These are phyloP conservation scores for Durio zibethinus DNA, from an alignment of 345 rosid genomes.

Conservation along the genomic window DNA sequence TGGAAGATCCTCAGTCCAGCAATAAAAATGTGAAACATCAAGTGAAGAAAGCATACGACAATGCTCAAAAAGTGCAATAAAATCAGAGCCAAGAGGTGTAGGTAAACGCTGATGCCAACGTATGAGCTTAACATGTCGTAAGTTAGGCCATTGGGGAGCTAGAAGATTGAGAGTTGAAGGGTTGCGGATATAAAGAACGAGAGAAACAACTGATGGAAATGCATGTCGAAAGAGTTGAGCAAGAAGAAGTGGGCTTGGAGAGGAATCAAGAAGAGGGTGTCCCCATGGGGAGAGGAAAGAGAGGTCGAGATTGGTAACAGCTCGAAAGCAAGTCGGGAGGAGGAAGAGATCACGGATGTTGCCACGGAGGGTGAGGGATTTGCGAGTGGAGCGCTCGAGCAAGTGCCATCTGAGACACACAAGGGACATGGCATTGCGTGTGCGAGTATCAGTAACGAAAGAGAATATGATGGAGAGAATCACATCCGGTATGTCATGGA, in stretches of 20 bases:
- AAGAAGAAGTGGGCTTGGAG: conserved; percentile 24
- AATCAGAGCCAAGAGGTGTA: conserved; percentile 24
- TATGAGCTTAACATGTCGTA: conserved; percentile 27
- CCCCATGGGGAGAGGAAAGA: conserved; percentile 91
- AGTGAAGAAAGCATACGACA: conserved; percentile 20
- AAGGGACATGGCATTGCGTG: conserved; percentile 71
- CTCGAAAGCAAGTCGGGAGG: conserved; percentile 59
- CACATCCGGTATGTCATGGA: conserved; percentile 69
- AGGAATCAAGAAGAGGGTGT: conserved; percentile 40
- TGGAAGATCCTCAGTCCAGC: conserved; percentile 46
- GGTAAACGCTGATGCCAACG: conserved; percentile 42
- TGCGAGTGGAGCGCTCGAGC: conserved; percentile 74
- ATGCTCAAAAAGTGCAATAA: conserved; percentile 30
- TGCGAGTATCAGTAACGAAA: conserved; percentile 49
- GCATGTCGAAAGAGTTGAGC: conserved; percentile 25
- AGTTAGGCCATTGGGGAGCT: conserved; percentile 33
- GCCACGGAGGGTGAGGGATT: conserved; percentile 79
- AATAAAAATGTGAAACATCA: conserved; percentile 35
- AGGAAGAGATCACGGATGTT: conserved; percentile 58
- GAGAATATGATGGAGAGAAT: conserved; percentile 56
- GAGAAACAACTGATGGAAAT: conserved; percentile 32
- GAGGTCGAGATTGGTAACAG: conserved; percentile 64
- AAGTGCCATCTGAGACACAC: conserved; percentile 62
- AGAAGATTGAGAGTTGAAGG: conserved; percentile 30
- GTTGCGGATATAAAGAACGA: conserved; percentile 30